Percentiles rank a stretch among this genome's conserved stretches.
Conservation (phyloP, 202 grass and related monocot genomes). For the Thinopyrum obtusiflorum region DNA sequence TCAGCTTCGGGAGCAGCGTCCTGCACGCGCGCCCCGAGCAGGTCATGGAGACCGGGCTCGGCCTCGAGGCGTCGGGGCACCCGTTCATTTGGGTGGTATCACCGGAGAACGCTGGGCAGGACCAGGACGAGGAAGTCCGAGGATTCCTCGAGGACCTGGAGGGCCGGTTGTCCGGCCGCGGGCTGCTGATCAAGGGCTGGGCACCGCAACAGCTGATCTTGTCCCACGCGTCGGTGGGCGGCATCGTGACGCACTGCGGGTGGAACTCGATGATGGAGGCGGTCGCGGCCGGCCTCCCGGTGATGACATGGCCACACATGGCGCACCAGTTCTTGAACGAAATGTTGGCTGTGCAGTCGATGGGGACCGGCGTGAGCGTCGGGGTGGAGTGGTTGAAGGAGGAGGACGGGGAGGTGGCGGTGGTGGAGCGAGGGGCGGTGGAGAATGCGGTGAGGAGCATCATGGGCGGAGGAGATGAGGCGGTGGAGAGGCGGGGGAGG, state of each 20-base stretch:
- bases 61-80: neutral
- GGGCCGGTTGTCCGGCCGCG: too few species aligned
- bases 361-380: neutral
- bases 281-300: slow-evolving; percentile 23
- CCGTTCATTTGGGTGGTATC: neutral
- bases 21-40: neutral
- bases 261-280: slow-evolving; percentile 73
- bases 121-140: neutral
- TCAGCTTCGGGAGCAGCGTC: neutral
- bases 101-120: neutral
- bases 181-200: neutral
- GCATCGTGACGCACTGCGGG: slow-evolving; percentile 65
- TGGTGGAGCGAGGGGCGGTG: too few species aligned
- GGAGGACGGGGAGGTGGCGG: too few species aligned
- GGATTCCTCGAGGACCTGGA: neutral
- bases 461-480: too few species aligned
- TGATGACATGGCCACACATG: slow-evolving; percentile 38
- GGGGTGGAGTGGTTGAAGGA: too few species aligned
- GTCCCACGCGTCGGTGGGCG: neutral
- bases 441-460: too few species aligned
- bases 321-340: neutral
- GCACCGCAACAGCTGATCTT: neutral
- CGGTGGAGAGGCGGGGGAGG: too few species aligned
- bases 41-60: neutral
- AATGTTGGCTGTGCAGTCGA: neutral